A percentile compares a stretch with the other conserved stretches of the same genome.
Conservation (phyloP, 441 rosid genomes). For the Adansonia rubrostipa region DNA sequence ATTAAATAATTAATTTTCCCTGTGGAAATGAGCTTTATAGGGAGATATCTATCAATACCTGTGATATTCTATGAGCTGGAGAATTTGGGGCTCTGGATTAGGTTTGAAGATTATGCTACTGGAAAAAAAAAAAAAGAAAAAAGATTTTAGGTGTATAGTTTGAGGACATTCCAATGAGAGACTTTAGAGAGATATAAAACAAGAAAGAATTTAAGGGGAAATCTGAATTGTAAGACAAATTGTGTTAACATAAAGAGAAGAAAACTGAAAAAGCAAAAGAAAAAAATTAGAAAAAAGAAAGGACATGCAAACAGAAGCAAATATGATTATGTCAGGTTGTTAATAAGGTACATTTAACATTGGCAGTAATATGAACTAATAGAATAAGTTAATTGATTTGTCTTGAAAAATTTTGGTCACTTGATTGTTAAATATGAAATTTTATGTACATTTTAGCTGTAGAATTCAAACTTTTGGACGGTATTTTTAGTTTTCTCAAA, state of each 20-base stretch:
- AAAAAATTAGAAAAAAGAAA: not conserved
- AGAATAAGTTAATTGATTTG: constrained; percentile 5
- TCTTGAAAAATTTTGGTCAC: constrained; percentile 12
- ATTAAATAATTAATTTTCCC: not conserved
- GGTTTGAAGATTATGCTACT: not conserved
- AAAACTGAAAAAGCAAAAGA: not conserved
- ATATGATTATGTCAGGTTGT: not conserved
- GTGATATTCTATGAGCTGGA: not conserved
- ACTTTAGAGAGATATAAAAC: not conserved
- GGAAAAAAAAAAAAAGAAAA: not conserved
- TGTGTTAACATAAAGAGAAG: not conserved
- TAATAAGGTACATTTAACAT: constrained; percentile 6
- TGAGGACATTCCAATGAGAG: not conserved
- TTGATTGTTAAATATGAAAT: constrained; percentile 11
- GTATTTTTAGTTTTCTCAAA: not conserved
- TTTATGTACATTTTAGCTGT: not conserved
- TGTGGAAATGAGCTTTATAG: not conserved
- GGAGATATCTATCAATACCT: not conserved
- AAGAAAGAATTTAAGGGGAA: not conserved
- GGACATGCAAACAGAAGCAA: not conserved
- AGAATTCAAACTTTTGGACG: not conserved
- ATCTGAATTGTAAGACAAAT: not conserved
- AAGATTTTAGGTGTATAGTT: not conserved
- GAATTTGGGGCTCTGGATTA: not conserved
- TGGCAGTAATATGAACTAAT: not conserved